Evolutionary conservation across 1,284 basidiomycete genomes (phyloP).

Genomic region (Polyporus tsugae): DNA sequence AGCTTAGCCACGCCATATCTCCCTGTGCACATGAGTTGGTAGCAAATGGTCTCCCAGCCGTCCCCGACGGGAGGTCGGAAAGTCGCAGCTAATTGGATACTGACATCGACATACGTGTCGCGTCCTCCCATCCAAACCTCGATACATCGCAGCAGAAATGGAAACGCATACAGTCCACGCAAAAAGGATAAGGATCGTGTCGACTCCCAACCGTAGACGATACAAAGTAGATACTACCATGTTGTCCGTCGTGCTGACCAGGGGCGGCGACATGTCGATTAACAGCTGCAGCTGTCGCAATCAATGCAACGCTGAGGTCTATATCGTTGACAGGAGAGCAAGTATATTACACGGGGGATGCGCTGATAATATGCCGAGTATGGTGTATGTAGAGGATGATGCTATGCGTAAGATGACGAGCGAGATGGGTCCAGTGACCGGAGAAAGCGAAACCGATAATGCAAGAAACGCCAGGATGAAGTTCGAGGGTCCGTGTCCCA

Average conservation of each 20-base stretch:
- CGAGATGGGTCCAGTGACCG: slow-evolving; percentile 5
- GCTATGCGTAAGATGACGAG: slow-evolving; percentile 31
- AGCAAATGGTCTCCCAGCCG: neutral
- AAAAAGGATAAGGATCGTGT: too few species aligned
- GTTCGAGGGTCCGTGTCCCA: slow-evolving; percentile 8
- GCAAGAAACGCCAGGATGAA: slow-evolving; percentile 14
- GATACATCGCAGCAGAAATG: too few species aligned
- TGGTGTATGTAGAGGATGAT: slow-evolving; percentile 22
- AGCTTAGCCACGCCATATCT: too few species aligned
- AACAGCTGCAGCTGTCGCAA: slow-evolving; percentile 12
- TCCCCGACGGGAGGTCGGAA: neutral
- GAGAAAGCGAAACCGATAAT: slow-evolving; percentile 11
- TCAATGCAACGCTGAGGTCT: slow-evolving; percentile 18
- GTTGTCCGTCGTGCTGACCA: neutral
- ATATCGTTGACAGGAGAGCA: slow-evolving; percentile 9
- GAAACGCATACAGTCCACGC: too few species aligned
- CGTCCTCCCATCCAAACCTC: too few species aligned
- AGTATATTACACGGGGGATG: slow-evolving; percentile 27
- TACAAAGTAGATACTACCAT: too few species aligned
- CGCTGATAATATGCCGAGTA: slow-evolving; percentile 28
- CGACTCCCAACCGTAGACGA: neutral
- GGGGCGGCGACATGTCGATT: neutral
- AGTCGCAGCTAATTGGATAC: neutral
- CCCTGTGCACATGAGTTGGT: neutral
- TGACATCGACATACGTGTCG: too few species aligned